phyloP scores from a whole-genome alignment of 306 rosid genomes.

The Canavalia gladiata region DNA sequence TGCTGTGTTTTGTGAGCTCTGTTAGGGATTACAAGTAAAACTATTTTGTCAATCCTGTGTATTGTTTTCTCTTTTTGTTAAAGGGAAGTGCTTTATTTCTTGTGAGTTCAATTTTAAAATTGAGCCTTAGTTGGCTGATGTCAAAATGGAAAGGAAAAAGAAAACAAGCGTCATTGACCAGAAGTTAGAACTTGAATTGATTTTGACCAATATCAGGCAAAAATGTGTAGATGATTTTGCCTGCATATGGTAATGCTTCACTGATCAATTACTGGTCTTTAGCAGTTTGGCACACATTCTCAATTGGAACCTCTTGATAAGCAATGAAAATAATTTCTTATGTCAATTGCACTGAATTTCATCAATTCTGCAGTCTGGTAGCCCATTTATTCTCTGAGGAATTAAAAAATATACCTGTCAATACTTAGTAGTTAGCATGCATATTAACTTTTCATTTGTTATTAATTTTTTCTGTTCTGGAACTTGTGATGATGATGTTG shows the following conservation, averaged over 20 bases:
- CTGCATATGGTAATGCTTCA: constrained; percentile 14
- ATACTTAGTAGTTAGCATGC: not conserved
- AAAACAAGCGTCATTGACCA: constrained; percentile 22
- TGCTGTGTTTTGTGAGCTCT: constrained; percentile 7
- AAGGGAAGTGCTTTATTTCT: not conserved
- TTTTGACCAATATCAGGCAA: constrained; percentile 8
- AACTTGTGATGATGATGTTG: constrained; percentile 44
- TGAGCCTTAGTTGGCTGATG: constrained; percentile 26
- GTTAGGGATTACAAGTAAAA: not conserved
- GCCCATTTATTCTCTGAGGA: not conserved
- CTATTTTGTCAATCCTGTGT: not conserved
- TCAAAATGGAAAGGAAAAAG: not conserved
- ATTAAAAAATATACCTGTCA: not conserved
- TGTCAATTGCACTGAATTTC: not conserved
- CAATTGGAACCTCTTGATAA: not conserved
- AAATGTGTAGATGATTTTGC: constrained; percentile 37
- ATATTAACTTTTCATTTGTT: constrained; percentile 22
- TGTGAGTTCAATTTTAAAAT: not conserved
- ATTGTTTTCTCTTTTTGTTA: not conserved
- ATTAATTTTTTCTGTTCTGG: constrained; percentile 3
- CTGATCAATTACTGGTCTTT: constrained; percentile 20
- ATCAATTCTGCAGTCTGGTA: not conserved
- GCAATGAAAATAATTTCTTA: not conserved
- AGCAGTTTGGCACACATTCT: not conserved
- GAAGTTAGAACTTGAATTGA: not conserved